phyloP scores from a whole-genome alignment of 192 early-diverging fungal genomes.

The Podila horticola region DNA sequence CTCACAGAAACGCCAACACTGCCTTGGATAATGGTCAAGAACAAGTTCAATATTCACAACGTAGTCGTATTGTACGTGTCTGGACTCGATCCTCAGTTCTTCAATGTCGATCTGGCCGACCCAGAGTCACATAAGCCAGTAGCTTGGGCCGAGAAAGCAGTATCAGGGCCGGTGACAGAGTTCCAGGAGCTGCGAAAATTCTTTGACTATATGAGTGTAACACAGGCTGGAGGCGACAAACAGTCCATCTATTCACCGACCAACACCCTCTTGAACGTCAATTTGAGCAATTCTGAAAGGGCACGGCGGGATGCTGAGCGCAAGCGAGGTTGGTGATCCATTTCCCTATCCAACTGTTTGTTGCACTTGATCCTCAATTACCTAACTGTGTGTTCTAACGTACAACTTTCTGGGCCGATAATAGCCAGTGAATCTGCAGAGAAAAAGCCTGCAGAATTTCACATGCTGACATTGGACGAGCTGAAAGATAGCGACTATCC shows the following conservation, averaged over 20 bases:
- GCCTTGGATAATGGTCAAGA: conserved; percentile 52
- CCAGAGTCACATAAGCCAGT: conserved; percentile 17
- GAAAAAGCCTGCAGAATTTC: conserved; percentile 1
- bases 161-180: conserved; percentile 22
- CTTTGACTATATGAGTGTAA: conserved; percentile 40
- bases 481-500: conserved; percentile 27
- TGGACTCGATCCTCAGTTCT: conserved; percentile 36
- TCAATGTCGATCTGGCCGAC: conserved; percentile 28
- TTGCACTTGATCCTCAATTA: no score
- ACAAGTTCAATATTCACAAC: conserved; percentile 45
- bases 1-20: conserved; percentile 36
- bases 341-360: neutral
- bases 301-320: conserved; percentile 5
- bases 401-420: neutral
- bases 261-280: conserved; percentile 23
- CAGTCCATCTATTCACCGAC: conserved; percentile 17
- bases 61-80: conserved; percentile 33
- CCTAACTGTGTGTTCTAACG: neutral
- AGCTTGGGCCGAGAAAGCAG: conserved; percentile 16
- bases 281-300: conserved; percentile 33
- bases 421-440: conserved; percentile 2
- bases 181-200: conserved; percentile 22
- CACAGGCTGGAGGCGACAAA: conserved; percentile 43
- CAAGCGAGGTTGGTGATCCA: conserved; percentile 5
- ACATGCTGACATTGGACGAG: conserved; percentile 17